phyloP scores from a whole-genome alignment of 345 rosid species.

The Alliaria petiolata region DNA sequence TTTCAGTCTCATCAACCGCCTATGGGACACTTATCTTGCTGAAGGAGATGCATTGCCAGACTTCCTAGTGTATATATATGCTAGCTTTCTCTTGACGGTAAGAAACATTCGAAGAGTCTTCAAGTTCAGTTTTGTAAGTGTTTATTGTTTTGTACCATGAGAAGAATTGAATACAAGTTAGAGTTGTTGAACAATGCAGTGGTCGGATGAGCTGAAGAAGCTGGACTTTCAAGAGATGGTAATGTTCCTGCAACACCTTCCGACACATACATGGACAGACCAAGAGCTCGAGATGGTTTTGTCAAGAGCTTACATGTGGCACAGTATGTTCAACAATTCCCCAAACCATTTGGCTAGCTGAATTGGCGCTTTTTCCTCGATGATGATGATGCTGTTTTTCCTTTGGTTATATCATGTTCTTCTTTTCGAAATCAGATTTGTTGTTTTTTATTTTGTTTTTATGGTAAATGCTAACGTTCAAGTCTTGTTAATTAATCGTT shows the following conservation, averaged over 20 bases:
- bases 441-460: neutral
- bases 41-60: constrained; percentile 98
- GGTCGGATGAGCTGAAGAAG: constrained; percentile 87
- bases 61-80: constrained; percentile 92
- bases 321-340: constrained; percentile 82
- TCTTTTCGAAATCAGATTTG: constrained; percentile 20
- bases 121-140: neutral
- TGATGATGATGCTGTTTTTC: constrained; percentile 8
- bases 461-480: constrained; percentile 20
- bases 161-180: neutral
- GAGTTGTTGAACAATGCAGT: constrained; percentile 38
- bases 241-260: constrained; percentile 96
- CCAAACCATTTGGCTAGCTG: constrained; percentile 66
- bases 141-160: neutral
- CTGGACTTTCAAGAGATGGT: constrained; percentile 98
- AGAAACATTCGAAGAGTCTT: constrained; percentile 22
- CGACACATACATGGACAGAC: constrained; percentile 81
- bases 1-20: constrained; percentile 74
- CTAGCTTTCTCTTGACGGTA: constrained; percentile 94
- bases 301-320: constrained; percentile 87
- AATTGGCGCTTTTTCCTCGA: constrained; percentile 16
- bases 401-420: neutral
- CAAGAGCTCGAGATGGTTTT: constrained; percentile 93
- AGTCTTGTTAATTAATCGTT: constrained; percentile 27
- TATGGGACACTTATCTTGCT: constrained; percentile 99